phyloP scores from a whole-genome alignment of 495 filamentous ascomycete species.

The Neurospora sp. region DNA sequence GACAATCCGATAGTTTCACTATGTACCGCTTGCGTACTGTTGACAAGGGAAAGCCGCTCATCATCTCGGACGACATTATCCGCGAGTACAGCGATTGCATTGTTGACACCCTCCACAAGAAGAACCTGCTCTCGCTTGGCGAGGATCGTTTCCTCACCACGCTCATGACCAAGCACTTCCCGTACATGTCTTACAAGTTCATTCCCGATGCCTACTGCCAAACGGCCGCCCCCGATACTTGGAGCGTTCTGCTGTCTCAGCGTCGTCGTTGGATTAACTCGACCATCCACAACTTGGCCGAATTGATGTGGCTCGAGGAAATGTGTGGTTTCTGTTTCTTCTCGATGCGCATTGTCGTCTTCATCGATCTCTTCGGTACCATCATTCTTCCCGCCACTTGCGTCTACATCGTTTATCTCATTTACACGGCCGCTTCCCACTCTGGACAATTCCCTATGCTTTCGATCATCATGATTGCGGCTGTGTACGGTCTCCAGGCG shows the following conservation, averaged over 20 bases:
- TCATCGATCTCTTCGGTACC: constrained; percentile 90
- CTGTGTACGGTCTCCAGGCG: constrained; percentile 89
- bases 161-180: constrained; percentile 96
- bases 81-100: constrained; percentile 76
- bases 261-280: constrained; percentile 98
- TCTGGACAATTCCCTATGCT: constrained; percentile 74
- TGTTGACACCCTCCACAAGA: constrained; percentile 96
- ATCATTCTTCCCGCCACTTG: constrained; percentile 88
- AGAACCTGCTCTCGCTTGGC: constrained; percentile 89
- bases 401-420: constrained; percentile 79
- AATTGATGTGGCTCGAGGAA: constrained; percentile 77
- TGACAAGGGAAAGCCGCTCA: constrained; percentile 82
- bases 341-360: constrained; percentile 95
- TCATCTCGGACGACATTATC: constrained; percentile 81
- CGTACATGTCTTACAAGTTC: constrained; percentile 92
- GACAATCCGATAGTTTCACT: constrained; percentile 62
- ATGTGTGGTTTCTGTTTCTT: constrained; percentile 99
- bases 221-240: constrained; percentile 88
- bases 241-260: constrained; percentile 87
- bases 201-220: constrained; percentile 82
- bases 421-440: constrained; percentile 64
- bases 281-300: constrained; percentile 88
- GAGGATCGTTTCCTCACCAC: constrained; percentile 98
- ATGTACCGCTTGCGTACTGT: constrained; percentile 96
- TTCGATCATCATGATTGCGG: constrained; percentile 79